A percentile compares a stretch with the other conserved stretches of the same genome.
These are phyloP conservation scores for Lodderomyces elongisporus DNA, from an alignment of 1,139 yeast genomes.

Conservation along the genomic window DNA sequence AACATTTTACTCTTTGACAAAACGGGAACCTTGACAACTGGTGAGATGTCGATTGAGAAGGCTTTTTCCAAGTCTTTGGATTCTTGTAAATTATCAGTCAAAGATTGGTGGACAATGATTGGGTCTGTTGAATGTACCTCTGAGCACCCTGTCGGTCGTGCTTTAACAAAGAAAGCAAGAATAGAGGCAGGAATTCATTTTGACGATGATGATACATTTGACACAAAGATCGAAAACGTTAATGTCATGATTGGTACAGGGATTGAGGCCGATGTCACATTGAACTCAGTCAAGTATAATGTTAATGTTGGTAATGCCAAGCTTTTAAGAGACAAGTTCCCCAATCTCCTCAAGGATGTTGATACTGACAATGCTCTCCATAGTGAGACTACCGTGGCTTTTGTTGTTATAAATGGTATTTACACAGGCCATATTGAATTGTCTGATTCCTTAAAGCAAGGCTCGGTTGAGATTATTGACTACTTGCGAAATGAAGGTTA, in stretches of 20 bases:
- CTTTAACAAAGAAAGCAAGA: conserved; percentile 44
- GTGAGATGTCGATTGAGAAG: conserved; percentile 59
- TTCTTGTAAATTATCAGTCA: conserved; percentile 12
- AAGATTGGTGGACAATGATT: conserved; percentile 54
- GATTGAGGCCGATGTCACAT: conserved; percentile 43
- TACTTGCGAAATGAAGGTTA: conserved; percentile 52
- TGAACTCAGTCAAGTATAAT: conserved; percentile 17
- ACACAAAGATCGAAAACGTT: conserved; percentile 32
- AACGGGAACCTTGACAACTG: conserved; percentile 92
- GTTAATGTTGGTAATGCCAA: conserved; percentile 57
- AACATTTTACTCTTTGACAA: conserved; percentile 81
- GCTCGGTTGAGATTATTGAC: conserved; percentile 56
- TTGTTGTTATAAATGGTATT: conserved; percentile 48
- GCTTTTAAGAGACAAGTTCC: conserved; percentile 30
- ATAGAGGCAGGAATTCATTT: conserved; percentile 23
- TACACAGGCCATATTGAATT: conserved; percentile 65
- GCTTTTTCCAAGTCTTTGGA: conserved; percentile 5
- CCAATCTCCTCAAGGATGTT: conserved; percentile 5
- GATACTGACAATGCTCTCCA: conserved; percentile 19
- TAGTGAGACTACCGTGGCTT: conserved; percentile 36
- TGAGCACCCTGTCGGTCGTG: conserved; percentile 86
- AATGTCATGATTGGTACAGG: conserved; percentile 70
- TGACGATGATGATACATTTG: conserved; percentile 28
- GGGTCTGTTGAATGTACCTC: conserved; percentile 64
- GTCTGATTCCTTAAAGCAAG: conserved; percentile 64